phyloP scores from a whole-genome alignment of 192 early-diverging fungal genomes.

The Gonapodya sp. region DNA sequence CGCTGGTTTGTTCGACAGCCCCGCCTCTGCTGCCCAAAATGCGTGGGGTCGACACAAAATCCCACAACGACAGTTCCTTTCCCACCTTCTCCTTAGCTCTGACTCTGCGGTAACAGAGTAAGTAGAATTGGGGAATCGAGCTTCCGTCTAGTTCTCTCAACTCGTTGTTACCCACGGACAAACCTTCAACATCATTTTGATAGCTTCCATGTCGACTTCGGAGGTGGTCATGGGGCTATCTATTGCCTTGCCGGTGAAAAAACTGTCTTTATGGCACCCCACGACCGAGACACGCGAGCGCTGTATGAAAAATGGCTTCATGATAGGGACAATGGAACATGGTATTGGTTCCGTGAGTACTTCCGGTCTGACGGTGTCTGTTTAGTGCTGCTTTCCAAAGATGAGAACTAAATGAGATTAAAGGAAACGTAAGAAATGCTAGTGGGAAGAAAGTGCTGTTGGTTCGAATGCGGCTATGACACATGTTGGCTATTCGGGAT shows the following conservation, averaged over 20 bases:
- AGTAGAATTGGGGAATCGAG: not conserved
- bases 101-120: not conserved
- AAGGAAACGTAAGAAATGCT: too few species aligned
- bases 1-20: not conserved
- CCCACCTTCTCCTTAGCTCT: not conserved
- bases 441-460: too few species aligned
- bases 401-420: too few species aligned
- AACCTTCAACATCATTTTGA: too few species aligned
- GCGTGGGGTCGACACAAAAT: not conserved
- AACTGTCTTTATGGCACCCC: not conserved
- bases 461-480: too few species aligned
- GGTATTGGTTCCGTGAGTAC: not conserved
- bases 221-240: not conserved
- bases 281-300: not conserved
- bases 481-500: too few species aligned
- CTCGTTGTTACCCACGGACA: not conserved
- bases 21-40: not conserved
- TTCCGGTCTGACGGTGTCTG: too few species aligned
- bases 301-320: not conserved
- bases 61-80: not conserved
- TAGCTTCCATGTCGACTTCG: not conserved
- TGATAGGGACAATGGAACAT: not conserved
- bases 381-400: too few species aligned
- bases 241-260: not conserved
- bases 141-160: not conserved